Base-by-base conservation (phyloP, 1,139 yeast species). In the Yamadazyma taylorii region DNA sequence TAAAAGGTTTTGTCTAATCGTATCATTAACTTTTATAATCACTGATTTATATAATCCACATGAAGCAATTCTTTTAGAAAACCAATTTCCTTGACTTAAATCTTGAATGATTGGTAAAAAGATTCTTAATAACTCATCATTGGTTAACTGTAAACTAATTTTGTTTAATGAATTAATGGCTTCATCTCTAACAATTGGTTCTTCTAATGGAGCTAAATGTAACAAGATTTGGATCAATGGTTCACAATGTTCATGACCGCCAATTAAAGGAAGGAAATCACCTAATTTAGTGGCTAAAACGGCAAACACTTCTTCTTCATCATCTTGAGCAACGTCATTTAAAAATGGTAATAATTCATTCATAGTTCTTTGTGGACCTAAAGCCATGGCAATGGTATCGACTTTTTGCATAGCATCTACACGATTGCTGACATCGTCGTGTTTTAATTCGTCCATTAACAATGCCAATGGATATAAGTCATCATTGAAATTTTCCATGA, bases 291-390 rank as follows among this genome's bases (percentile, higher is more conserved):
- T 86, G 3, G 97, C 97, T 49, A 94, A 75, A 14, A 89, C 94
- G 1, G 97, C 88, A 61, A 92, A 83, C 7, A 94, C 96, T 63
- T 94, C 99, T 61, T 94, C 99, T 63, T 94, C 98, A 59, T 94
- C 99, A 54, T 92, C 99, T 51, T 92, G 96, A 9, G 97, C 90
- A 31, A 89, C 97, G 51, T 85, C 87, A 45, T 62, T 65, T 47
- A 94, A 74, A 58, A 92, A 92, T 25, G 97, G 97, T 42, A 94
- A 73, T 56, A 94, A 74, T 61, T 94, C 98, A 35, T 76, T 75
- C 43, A 96, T 75, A 13, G 97, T 87, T 56, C 98, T 78, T 58
- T 88, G 96, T 7, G 95, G 94, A 8, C 98, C 98, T 45, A 94
- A 70, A 2, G 98, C 98, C 44, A 89, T 71, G 33, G 97, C 96